Percentiles rank a stretch among this genome's conserved stretches.
These are phyloP conservation scores for Tulasnella sp. DNA, from an alignment of 768 basidiomycete genomes.

Conservation along the genomic window DNA sequence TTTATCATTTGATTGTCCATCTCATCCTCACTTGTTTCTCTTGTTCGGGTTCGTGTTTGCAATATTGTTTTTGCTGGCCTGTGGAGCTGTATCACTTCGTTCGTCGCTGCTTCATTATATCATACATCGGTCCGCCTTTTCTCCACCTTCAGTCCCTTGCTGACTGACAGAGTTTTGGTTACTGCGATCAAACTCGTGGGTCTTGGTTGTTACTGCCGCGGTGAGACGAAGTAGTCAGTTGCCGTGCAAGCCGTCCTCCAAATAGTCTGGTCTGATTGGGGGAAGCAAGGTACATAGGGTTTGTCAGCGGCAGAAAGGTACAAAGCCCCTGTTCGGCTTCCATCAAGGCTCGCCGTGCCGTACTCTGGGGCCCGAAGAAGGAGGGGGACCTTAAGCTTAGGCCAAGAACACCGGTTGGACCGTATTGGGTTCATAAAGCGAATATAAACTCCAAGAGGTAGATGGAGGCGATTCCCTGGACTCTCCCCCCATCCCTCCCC, in stretches of 20 bases:
- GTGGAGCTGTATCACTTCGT: neutral
- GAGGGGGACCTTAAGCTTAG: neutral
- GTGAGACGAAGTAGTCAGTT: neutral
- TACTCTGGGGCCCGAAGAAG: neutral
- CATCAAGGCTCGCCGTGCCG: neutral
- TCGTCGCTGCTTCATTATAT: neutral
- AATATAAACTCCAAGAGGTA: neutral
- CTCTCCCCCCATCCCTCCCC: neutral
- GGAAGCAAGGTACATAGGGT: neutral
- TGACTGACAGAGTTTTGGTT: neutral
- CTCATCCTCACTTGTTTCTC: neutral
- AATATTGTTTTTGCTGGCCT: neutral
- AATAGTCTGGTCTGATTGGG: neutral
- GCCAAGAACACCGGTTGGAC: neutral
- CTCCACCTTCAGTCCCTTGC: neutral
- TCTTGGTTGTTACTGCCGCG: neutral
- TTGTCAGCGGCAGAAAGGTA: constrained; percentile 1
- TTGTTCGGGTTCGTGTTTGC: neutral
- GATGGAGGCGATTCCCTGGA: neutral
- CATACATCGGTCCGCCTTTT: neutral
- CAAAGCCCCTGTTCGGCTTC: neutral
- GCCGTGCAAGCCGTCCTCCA: neutral
- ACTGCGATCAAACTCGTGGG: neutral
- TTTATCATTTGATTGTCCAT: neutral
- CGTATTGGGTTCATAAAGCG: neutral